A percentile compares a stretch with the other conserved stretches of the same genome.
phyloP scores from a whole-genome alignment of 208 protist genomes.

The Acanthamoeba lenticulata region DNA sequence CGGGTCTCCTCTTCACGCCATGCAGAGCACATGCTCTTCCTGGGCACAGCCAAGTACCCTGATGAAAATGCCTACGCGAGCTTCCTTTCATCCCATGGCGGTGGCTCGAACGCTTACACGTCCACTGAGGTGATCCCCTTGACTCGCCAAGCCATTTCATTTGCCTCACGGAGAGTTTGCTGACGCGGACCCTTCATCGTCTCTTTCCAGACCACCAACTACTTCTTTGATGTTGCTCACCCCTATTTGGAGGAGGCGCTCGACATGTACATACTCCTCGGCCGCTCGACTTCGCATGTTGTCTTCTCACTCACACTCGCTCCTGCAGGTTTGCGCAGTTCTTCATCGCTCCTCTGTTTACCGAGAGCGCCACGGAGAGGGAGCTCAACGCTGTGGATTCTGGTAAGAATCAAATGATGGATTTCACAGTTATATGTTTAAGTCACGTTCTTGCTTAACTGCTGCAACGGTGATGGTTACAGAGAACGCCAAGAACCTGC shows the following conservation, averaged over 20 bases:
- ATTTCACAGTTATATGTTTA: too few species aligned
- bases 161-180: too few species aligned
- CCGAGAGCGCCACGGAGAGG: constrained; percentile 55
- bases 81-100: constrained; percentile 74
- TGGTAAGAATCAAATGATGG: not conserved
- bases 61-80: constrained; percentile 79
- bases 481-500: constrained; percentile 68
- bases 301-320: not conserved
- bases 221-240: constrained; percentile 80
- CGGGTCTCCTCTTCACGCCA: not conserved
- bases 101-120: constrained; percentile 84
- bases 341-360: constrained; percentile 82
- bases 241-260: constrained; percentile 64
- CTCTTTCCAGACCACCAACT: constrained; percentile 74
- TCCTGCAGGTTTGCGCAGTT: constrained; percentile 75
- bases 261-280: not conserved
- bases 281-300: not conserved
- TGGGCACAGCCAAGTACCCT: constrained; percentile 84
- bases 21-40: constrained; percentile 86
- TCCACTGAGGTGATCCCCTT: not conserved
- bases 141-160: not conserved
- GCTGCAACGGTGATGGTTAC: not conserved
- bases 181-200: too few species aligned
- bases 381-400: constrained; percentile 84
- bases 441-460: not conserved